These are phyloP conservation scores for Gossypium bickii DNA, from an alignment of 345 rosid genomes.

Conservation along the genomic window DNA sequence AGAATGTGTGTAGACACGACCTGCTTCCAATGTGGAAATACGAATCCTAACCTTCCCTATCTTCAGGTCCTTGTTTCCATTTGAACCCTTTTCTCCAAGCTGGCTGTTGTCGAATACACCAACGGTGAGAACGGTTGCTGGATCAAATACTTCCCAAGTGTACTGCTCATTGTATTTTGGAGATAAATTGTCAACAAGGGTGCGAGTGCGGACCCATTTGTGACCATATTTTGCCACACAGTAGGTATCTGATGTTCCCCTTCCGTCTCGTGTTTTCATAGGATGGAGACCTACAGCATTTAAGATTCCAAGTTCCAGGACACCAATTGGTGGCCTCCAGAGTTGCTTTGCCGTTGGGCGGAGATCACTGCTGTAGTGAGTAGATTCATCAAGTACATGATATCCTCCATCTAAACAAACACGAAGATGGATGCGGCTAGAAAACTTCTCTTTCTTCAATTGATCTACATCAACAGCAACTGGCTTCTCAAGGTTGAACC, in stretches of 20 bases:
- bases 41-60: conserved; percentile 95
- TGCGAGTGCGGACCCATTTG: conserved; percentile 92
- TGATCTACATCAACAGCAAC: conserved; percentile 72
- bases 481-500: conserved; percentile 86
- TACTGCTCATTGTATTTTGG: conserved; percentile 96
- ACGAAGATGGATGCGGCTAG: conserved; percentile 81
- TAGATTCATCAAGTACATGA: conserved; percentile 93
- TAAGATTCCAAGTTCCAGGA: conserved; percentile 82
- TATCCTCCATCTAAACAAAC: conserved; percentile 97
- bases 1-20: conserved; percentile 84
- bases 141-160: conserved; percentile 96
- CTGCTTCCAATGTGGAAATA: conserved; percentile 83
- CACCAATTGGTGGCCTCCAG: conserved; percentile 86
- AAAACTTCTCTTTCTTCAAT: conserved; percentile 80
- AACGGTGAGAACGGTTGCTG: conserved; percentile 83
- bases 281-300: conserved; percentile 88
- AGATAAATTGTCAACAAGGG: conserved; percentile 69
- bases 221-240: conserved; percentile 97
- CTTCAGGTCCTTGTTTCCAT: conserved; percentile 55
- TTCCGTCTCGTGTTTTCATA: conserved; percentile 85
- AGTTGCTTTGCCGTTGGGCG: conserved; percentile 90
- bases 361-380: conserved; percentile 94
- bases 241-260: conserved; percentile 85
- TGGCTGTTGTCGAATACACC: conserved; percentile 95
- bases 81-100: conserved; percentile 55